phyloP scores from a whole-genome alignment of 2,329 filamentous ascomycete species.

The Monilinia polystroma region DNA sequence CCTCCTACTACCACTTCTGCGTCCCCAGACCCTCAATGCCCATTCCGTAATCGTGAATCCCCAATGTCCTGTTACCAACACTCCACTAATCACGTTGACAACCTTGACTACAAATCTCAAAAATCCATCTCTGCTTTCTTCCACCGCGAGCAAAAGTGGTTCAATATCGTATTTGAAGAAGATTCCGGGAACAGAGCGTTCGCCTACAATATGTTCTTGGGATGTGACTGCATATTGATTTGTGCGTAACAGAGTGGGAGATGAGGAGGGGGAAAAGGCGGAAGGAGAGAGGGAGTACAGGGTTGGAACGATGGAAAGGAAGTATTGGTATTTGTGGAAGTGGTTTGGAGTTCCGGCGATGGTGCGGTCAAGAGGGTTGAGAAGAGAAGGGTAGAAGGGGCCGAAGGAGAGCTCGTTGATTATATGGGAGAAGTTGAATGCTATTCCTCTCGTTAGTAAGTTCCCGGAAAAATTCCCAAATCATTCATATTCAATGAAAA shows the following conservation, averaged over 20 bases:
- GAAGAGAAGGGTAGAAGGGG: constrained; percentile 89
- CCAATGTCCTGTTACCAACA: constrained; percentile 93
- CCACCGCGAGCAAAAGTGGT: constrained; percentile 83
- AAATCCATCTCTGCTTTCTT: constrained; percentile 75
- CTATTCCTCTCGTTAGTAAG: constrained; percentile 47
- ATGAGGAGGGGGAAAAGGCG: constrained; percentile 27
- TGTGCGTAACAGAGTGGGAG: constrained; percentile 69
- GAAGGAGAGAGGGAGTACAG: constrained; percentile 70
- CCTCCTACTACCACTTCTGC: constrained; percentile 36
- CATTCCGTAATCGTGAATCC: constrained; percentile 82
- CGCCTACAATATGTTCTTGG: constrained; percentile 69
- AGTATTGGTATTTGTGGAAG: constrained; percentile 99
- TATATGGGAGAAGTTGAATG: constrained; percentile 97
- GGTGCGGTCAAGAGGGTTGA: constrained; percentile 92
- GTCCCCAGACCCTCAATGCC: constrained; percentile 56
- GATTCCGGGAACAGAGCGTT: constrained; percentile 77
- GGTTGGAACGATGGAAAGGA: constrained; percentile 90
- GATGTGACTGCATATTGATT: constrained; percentile 98
- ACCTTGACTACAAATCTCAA: constrained; percentile 75
- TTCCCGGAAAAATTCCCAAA: background rate
- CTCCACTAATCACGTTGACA: constrained; percentile 87
- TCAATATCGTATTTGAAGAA: constrained; percentile 99
- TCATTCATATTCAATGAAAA: background rate
- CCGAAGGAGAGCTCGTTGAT: constrained; percentile 96
- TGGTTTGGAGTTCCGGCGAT: constrained; percentile 70